Evolutionary conservation across 1,284 basidiomycete genomes (phyloP).

Genomic region (Tilletia caries): DNA sequence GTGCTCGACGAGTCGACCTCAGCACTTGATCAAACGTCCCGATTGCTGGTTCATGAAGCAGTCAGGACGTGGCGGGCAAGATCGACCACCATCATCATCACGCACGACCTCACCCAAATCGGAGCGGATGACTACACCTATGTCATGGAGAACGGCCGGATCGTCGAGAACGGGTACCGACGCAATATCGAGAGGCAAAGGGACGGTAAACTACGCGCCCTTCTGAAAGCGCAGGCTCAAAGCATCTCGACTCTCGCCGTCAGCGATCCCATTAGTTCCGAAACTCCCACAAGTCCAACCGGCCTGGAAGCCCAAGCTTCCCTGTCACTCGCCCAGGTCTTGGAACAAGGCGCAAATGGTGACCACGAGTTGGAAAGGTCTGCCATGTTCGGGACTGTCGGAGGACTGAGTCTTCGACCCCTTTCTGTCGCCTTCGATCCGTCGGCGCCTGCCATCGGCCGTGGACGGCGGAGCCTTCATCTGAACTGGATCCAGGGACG

Average conservation of each 20-base stretch:
- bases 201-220: conserved; percentile 54
- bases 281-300: conserved; percentile 19
- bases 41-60: conserved; percentile 81
- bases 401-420: neutral
- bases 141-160: conserved; percentile 73
- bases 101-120: conserved; percentile 88
- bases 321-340: neutral
- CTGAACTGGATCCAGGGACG: too few relatives aligned
- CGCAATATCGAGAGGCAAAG: conserved; percentile 64
- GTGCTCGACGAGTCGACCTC: conserved; percentile 96
- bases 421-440: neutral
- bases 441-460: too few relatives aligned
- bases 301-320: conserved; percentile 19
- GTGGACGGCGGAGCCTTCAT: too few relatives aligned
- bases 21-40: conserved; percentile 83
- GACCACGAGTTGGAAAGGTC: neutral
- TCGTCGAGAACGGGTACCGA: conserved; percentile 87
- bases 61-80: conserved; percentile 76
- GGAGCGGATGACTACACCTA: conserved; percentile 78
- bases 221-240: neutral
- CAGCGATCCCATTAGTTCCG: neutral
- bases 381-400: neutral
- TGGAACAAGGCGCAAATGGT: neutral
- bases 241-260: conserved; percentile 9
- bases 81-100: conserved; percentile 91